phyloP scores from a whole-genome alignment of 495 filamentous ascomycete species.

The Recurvomyces mirabilis region DNA sequence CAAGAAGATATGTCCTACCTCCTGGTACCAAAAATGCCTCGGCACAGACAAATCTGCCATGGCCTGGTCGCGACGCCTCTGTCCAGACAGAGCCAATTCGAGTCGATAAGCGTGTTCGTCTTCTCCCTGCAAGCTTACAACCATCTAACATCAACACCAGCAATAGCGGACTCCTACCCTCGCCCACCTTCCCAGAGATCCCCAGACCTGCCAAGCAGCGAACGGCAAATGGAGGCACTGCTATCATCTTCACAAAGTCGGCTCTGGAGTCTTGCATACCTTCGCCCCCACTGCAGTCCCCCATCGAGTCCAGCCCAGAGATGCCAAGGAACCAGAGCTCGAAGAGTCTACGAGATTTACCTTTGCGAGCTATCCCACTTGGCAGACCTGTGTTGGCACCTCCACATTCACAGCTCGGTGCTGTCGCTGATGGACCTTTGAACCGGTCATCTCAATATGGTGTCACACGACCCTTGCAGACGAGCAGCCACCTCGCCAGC shows the following conservation, averaged over 20 bases:
- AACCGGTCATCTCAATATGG: conserved; percentile 20
- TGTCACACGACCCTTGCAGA: conserved; percentile 8
- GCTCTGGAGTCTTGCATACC: not conserved
- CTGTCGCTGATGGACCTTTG: conserved; percentile 10
- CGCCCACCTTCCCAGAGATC: conserved; percentile 22
- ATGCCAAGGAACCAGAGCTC: not conserved
- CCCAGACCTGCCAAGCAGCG: not conserved
- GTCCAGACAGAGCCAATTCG: conserved; percentile 87
- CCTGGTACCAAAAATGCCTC: conserved; percentile 52
- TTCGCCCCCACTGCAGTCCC: conserved; percentile 11
- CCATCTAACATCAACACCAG: conserved; percentile 55
- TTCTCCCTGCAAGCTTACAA: too few species aligned
- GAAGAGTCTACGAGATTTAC: conserved; percentile 10
- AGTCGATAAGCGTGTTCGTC: conserved; percentile 60
- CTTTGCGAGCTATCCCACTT: conserved; percentile 17
- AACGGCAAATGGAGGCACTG: conserved; percentile 6
- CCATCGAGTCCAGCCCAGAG: conserved; percentile 11
- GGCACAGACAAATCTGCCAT: conserved; percentile 40
- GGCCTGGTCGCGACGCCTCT: conserved; percentile 37
- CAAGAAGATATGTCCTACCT: conserved; percentile 48
- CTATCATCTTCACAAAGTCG: conserved; percentile 10
- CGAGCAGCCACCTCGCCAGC: conserved; percentile 7
- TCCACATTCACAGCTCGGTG: not conserved
- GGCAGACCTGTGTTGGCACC: conserved; percentile 17
- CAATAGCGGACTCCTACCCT: conserved; percentile 59